Percentiles rank a stretch among this genome's conserved stretches.
These are phyloP conservation scores for Vinca minor DNA, from an alignment of 257 asterid genomes.

Conservation along the genomic window DNA sequence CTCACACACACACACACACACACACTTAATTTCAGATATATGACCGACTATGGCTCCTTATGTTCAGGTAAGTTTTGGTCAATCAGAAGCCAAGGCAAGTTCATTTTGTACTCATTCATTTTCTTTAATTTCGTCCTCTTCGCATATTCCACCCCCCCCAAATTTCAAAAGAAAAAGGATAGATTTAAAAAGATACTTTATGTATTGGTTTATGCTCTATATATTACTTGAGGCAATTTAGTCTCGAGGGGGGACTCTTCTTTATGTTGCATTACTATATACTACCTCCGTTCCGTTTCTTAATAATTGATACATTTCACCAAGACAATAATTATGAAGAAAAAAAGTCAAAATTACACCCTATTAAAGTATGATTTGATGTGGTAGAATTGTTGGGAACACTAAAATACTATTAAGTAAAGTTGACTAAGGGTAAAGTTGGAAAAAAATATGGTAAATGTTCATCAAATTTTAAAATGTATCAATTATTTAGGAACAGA, in stretches of 20 bases:
- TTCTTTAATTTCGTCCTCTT: background rate
- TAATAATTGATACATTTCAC: no score
- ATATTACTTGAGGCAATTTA: background rate
- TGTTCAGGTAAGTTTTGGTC: conserved; percentile 83
- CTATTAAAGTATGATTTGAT: no score
- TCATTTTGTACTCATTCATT: background rate
- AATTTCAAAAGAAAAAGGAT: background rate
- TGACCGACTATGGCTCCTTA: conserved; percentile 1
- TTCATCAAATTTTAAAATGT: no score
- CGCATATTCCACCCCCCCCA: background rate
- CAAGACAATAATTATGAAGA: no score
- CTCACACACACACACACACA: background rate
- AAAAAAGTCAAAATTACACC: no score
- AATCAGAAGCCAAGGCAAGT: conserved; percentile 89
- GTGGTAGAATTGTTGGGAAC: no score
- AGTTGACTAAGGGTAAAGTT: no score
- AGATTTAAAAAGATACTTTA: background rate
- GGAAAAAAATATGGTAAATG: no score
- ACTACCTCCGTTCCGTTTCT: no score
- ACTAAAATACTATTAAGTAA: no score
- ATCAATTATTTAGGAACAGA: no score
- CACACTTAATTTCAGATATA: background rate
- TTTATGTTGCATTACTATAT: background rate
- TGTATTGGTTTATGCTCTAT: background rate
- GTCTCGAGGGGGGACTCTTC: background rate